Percentiles rank a stretch among this genome's conserved stretches.
Evolutionary conservation across 2,329 filamentous ascomycete genomes (phyloP).

Genomic region (Penicillium sp.): DNA sequence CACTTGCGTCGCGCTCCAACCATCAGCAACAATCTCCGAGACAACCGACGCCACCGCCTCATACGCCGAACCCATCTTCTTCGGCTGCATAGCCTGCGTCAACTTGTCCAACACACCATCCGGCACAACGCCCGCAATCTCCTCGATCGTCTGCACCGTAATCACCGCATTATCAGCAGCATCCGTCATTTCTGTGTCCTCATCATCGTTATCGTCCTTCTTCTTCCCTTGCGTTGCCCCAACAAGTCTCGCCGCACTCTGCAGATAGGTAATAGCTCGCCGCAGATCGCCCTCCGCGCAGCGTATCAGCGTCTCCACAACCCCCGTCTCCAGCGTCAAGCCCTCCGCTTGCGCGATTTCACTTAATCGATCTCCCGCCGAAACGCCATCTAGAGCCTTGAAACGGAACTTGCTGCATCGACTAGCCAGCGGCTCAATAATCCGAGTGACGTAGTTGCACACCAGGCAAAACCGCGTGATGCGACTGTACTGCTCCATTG

Average conservation of each 20-base stretch:
- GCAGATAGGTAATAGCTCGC: constrained; percentile 93
- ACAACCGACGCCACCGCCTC: constrained; percentile 72
- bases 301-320: constrained; percentile 75
- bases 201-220: constrained; percentile 43
- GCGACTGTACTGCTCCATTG: constrained; percentile 96
- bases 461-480: constrained; percentile 97
- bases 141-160: constrained; percentile 77
- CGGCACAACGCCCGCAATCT: constrained; percentile 94
- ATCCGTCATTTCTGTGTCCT: constrained; percentile 59
- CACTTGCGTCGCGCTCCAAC: constrained; percentile 91
- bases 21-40: constrained; percentile 88
- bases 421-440: constrained; percentile 92
- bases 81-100: constrained; percentile 71
- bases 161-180: constrained; percentile 52
- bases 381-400: constrained; percentile 86
- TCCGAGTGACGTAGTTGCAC: constrained; percentile 97
- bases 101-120: constrained; percentile 66
- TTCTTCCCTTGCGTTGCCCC: constrained; percentile 52
- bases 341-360: constrained; percentile 79
- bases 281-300: constrained; percentile 92
- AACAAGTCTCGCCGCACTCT: constrained; percentile 86
- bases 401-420: constrained; percentile 97
- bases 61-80: constrained; percentile 62
- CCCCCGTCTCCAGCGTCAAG: constrained; percentile 71
- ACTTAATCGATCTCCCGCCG: constrained; percentile 72